phyloP scores from a whole-genome alignment of 805 yeast genomes.

The Pichia deserticola region DNA sequence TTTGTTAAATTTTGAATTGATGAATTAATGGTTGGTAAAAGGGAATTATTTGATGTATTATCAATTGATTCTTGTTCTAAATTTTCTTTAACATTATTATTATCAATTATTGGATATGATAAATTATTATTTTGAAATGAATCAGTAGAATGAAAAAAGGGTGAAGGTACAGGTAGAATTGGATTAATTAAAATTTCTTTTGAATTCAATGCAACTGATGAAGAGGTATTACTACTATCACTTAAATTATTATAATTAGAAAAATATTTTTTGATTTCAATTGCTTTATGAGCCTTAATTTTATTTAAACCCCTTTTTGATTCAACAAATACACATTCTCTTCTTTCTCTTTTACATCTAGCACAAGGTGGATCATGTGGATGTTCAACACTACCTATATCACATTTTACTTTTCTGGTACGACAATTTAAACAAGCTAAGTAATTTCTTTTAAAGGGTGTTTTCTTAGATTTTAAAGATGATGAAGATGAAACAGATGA shows the following conservation, averaged over 20 bases:
- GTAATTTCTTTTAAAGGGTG: slow-evolving; percentile 55
- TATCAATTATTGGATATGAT: background rate
- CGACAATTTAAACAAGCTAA: slow-evolving; percentile 85
- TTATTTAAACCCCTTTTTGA: slow-evolving; percentile 44
- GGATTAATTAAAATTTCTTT: slow-evolving; percentile 3
- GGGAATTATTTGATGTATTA: background rate
- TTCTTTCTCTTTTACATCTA: slow-evolving; percentile 75
- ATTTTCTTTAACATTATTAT: too few species aligned
- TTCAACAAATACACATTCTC: slow-evolving; percentile 62
- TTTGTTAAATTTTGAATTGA: slow-evolving; percentile 15
- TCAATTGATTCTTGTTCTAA: too few species aligned
- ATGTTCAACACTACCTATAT: slow-evolving; percentile 64
- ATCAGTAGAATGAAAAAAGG: background rate
- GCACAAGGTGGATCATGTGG: slow-evolving; percentile 81
- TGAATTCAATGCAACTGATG: background rate
- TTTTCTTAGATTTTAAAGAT: slow-evolving; percentile 4
- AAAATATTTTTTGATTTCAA: too few species aligned
- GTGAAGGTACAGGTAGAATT: slow-evolving; percentile 7
- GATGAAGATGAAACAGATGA: too few species aligned
- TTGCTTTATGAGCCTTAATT: slow-evolving; percentile 11
- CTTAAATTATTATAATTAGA: too few species aligned
- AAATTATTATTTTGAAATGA: too few species aligned
- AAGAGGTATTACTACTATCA: too few species aligned
- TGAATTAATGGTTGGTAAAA: slow-evolving; percentile 1
- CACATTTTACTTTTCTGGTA: slow-evolving; percentile 78